Evolutionary conservation across 106 monocot genomes (phyloP), one percentile per base, ranked within the genome.

Genomic region (Allium fistulosum): DNA sequence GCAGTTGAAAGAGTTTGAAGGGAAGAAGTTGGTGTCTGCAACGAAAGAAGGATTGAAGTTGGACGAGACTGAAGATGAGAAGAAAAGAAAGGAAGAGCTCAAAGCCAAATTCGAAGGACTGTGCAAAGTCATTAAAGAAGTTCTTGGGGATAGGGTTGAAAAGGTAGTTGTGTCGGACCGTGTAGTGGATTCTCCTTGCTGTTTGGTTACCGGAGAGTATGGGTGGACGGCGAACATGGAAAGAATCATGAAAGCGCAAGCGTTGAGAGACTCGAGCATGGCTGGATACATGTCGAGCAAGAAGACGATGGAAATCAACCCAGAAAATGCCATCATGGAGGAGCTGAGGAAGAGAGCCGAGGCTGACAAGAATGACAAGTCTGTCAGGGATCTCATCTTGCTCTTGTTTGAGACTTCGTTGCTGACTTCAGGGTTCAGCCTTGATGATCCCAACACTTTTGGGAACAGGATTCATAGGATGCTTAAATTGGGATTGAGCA

Each of bases 201-300:
- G 89, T 26, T 65, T 89, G 57, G 89, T 89, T 16, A 89, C 89
- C 2, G 89, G 89, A 0, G 85, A 89, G 62, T 89, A 89, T 37
- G 89, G 89, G 0, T 89, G 89, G 89, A 80, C 89, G n/a, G 89
- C 89, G 7, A 89, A 89, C 80, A 89, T 89, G 89, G 89, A 89
- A 75, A 80, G 89, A 51, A 89, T 89, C 74, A 89, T 89, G 89
- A 89, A 82, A 77, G 89, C 89, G 0, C 89, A 89, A 18, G 89
- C 89, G 0, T 69, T 89, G 56, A 79, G 85, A 68, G 85, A 89
- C 52, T 85, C 82, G 15, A 89, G 82, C 85, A 89, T 89, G 85
- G 77, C 85, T 13, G 82, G 89, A 2, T 85, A 89, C 66, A 89
- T 89, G 89, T 85, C 85, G 0, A 89, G 89, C 77, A 89, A 89